phyloP scores from a whole-genome alignment of 1,139 yeast species.

The Lizanozyma gosingica region DNA sequence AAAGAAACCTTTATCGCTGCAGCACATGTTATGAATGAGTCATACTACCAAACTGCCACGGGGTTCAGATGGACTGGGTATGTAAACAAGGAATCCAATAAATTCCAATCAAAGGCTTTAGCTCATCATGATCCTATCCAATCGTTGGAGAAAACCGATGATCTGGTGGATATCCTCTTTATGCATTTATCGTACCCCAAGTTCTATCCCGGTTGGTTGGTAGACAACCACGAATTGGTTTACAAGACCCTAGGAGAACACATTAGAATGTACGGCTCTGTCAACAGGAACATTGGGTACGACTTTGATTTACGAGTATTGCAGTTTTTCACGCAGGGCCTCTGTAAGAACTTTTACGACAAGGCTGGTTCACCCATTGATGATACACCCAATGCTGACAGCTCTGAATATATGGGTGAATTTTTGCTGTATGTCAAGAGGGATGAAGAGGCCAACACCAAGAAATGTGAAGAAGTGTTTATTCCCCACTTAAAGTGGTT shows the following conservation, averaged over 20 bases:
- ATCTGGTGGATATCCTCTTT: constrained; percentile 28
- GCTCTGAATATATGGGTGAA: constrained; percentile 26
- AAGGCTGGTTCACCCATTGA: constrained; percentile 21
- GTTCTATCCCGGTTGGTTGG: constrained; percentile 42
- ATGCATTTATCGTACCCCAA: constrained; percentile 67
- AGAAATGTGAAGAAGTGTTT: constrained; percentile 27
- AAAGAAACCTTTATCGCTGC: constrained; percentile 64
- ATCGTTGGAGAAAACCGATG: constrained; percentile 9
- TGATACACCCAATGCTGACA: constrained; percentile 12
- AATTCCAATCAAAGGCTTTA: constrained; percentile 45
- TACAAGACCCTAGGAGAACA: constrained; percentile 11
- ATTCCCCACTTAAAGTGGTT: constrained; percentile 19
- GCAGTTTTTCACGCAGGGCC: constrained; percentile 29
- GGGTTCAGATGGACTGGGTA: constrained; percentile 48
- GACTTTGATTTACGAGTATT: constrained; percentile 43
- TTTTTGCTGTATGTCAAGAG: constrained; percentile 19
- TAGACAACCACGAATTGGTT: constrained; percentile 36
- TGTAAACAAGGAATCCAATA: constrained; percentile 20
- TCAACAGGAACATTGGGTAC: constrained; percentile 36
- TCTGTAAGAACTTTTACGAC: constrained; percentile 30
- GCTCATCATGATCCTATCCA: constrained; percentile 52
- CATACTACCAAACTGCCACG: constrained; percentile 46
- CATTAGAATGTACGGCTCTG: constrained; percentile 37
- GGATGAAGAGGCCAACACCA: constrained; percentile 16
- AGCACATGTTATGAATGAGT: constrained; percentile 39